Conservation (phyloP, 2,329 filamentous ascomycete species). For the Cytospora piceicola region DNA sequence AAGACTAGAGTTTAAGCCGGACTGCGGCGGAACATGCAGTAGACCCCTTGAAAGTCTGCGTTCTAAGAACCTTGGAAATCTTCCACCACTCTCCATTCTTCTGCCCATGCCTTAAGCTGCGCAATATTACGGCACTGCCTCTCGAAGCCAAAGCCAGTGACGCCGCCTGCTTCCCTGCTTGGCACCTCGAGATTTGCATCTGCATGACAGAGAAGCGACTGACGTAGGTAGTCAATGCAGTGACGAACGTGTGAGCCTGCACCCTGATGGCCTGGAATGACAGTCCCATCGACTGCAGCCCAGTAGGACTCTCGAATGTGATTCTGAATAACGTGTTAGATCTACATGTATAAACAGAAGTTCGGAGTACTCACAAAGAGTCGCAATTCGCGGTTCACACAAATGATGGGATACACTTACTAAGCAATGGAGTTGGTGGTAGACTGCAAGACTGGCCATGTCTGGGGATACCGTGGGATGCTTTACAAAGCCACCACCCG, state of each 20-base stretch:
- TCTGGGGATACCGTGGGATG: not conserved
- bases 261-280: not conserved
- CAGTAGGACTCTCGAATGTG: conserved; percentile 1
- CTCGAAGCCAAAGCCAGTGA: conserved; percentile 1
- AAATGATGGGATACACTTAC: not conserved
- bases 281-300: not conserved
- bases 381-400: not conserved
- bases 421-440: conserved; percentile 1
- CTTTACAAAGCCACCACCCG: not conserved
- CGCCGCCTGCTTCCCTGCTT: not conserved
- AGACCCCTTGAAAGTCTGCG: not conserved
- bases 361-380: not conserved
- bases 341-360: conserved; percentile 1
- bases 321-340: conserved; percentile 1
- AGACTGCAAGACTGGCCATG: conserved; percentile 1
- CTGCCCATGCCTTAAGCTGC: not conserved
- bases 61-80: conserved; percentile 2
- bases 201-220: not conserved
- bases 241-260: not conserved
- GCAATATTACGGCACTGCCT: conserved; percentile 1
- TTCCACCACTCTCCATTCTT: not conserved
- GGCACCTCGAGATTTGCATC: not conserved
- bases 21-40: not conserved
- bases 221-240: conserved; percentile 1
- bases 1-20: no score